Conservation (phyloP, 2,329 filamentous ascomycete species). For the Apiospora arundinis region DNA sequence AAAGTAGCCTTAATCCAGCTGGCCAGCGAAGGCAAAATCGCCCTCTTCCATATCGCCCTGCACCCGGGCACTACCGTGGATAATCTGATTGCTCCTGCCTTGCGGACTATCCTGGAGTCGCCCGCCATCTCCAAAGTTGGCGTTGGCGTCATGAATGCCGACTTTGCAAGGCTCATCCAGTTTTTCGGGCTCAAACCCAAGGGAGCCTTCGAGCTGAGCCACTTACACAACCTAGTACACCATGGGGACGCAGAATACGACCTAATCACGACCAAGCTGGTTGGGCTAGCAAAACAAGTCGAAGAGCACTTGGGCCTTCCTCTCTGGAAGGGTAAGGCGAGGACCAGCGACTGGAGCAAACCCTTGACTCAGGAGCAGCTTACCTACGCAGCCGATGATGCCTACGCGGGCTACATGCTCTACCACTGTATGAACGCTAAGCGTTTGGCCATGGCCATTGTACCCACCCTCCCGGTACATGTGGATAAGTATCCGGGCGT, state of each 20-base stretch:
- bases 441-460: slow-evolving; percentile 30
- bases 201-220: slow-evolving; percentile 36
- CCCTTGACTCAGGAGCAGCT: slow-evolving; percentile 28
- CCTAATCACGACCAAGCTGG: slow-evolving; percentile 28
- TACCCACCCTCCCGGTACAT: slow-evolving; percentile 30
- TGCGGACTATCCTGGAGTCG: slow-evolving; percentile 35
- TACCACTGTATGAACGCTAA: slow-evolving; percentile 37
- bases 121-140: slow-evolving; percentile 34
- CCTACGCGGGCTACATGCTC: slow-evolving; percentile 37
- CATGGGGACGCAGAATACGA: slow-evolving; percentile 21
- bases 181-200: slow-evolving; percentile 31
- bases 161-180: slow-evolving; percentile 30
- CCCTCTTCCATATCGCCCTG: slow-evolving; percentile 35
- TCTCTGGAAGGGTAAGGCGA: slow-evolving; percentile 31
- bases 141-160: slow-evolving; percentile 31
- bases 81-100: slow-evolving; percentile 35
- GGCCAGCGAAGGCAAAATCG: slow-evolving; percentile 34
- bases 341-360: slow-evolving; percentile 33
- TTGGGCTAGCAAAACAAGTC: slow-evolving; percentile 29
- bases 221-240: slow-evolving; percentile 31
- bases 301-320: slow-evolving; percentile 34
- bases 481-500: slow-evolving; percentile 26
- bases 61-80: slow-evolving; percentile 32
- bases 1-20: slow-evolving; percentile 36
- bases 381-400: slow-evolving; percentile 34